A percentile compares a stretch with the other conserved stretches of the same genome.
Evolutionary conservation across 345 rosid species (phyloP).

Genomic region (Lenwebbia sp.): DNA sequence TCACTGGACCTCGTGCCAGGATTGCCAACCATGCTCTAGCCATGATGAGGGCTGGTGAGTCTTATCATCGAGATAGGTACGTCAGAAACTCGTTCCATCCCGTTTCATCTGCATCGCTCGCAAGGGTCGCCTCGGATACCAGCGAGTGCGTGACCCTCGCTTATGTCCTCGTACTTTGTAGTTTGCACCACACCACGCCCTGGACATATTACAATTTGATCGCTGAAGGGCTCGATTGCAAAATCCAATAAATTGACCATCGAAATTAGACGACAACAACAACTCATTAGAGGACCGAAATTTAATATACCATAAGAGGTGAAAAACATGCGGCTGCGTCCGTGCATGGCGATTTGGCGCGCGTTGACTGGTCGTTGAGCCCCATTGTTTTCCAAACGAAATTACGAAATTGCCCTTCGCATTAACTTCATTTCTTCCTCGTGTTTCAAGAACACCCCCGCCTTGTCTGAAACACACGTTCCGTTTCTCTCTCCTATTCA

Average conservation of each 20-base stretch:
- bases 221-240: not conserved
- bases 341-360: not conserved
- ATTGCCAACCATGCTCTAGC: not conserved
- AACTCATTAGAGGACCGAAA: not conserved
- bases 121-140: rapidly evolving
- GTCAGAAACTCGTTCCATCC: rapidly evolving
- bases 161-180: not conserved
- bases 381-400: not conserved
- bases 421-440: not conserved
- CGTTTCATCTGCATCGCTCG: not conserved
- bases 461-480: not conserved
- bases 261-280: not conserved
- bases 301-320: not conserved
- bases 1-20: rapidly evolving
- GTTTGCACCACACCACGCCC: rapidly evolving
- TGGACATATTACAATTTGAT: not conserved
- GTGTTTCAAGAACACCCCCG: not conserved
- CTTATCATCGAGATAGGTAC: not conserved
- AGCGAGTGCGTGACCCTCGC: rapidly evolving
- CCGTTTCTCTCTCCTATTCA: not conserved
- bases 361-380: not conserved
- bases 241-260: not conserved
- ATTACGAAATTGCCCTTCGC: not conserved
- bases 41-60: rapidly evolving
- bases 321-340: not conserved